Conservation (phyloP, 1,284 basidiomycete species). For the Apiotrichum brassicae region DNA sequence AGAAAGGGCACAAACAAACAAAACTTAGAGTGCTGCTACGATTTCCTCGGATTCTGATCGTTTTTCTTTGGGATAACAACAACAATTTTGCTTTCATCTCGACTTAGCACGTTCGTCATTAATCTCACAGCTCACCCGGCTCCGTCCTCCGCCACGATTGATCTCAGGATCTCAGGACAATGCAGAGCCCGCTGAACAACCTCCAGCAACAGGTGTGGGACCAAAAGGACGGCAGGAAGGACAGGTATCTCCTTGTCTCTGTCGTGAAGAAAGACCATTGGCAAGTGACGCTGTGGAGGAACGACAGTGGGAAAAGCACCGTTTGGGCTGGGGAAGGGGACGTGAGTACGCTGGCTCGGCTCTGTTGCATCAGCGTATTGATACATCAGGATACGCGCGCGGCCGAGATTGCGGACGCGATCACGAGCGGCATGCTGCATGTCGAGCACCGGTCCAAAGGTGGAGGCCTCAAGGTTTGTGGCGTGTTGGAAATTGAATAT, state of each 20-base stretch:
- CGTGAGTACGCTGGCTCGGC: not conserved
- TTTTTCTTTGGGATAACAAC: too few species aligned
- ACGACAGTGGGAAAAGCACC: not conserved
- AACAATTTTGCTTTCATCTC: too few species aligned
- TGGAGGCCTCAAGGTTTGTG: conserved; percentile 9
- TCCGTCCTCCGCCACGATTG: too few species aligned
- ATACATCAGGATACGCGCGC: conserved; percentile 1
- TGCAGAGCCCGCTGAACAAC: conserved; percentile 5
- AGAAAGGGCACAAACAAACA: too few species aligned
- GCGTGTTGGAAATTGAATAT: not conserved
- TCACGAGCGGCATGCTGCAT: conserved; percentile 10
- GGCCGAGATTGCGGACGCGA: conserved; percentile 7
- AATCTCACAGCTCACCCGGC: too few species aligned
- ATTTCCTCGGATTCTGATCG: too few species aligned
- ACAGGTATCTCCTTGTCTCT: conserved; percentile 12
- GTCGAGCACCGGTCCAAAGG: conserved; percentile 3
- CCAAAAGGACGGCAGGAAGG: not conserved
- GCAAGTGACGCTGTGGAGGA: conserved; percentile 11
- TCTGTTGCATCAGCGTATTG: not conserved
- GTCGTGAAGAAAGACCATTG: not conserved
- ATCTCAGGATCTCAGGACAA: too few species aligned
- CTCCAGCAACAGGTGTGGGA: conserved; percentile 16
- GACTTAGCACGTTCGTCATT: too few species aligned
- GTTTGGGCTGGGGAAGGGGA: conserved; percentile 11
- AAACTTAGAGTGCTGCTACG: too few species aligned